Conservation (phyloP, 176 grass and related monocot genomes). For the Aegilops speltoides region DNA sequence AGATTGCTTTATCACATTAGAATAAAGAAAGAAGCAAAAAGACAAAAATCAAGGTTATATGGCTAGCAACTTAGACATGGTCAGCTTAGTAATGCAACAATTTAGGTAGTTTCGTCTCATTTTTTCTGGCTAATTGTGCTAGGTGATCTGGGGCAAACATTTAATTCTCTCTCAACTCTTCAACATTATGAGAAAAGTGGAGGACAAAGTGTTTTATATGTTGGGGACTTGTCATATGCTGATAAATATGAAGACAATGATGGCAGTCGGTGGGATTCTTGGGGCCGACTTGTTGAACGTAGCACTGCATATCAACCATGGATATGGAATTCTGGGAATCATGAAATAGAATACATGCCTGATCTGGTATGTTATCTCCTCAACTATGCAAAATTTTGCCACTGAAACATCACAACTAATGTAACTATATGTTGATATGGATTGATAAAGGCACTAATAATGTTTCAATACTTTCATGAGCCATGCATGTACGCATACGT, state of each 20-base stretch:
- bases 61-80: background rate
- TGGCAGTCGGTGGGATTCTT: constrained; percentile 87
- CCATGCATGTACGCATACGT: background rate
- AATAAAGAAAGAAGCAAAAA: background rate
- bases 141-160: constrained; percentile 98
- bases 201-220: constrained; percentile 74
- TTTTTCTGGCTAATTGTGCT: constrained; percentile 16
- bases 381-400: background rate
- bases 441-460: background rate
- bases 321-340: constrained; percentile 88
- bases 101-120: background rate
- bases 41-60: background rate
- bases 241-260: constrained; percentile 85
- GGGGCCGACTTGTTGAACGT: constrained; percentile 67
- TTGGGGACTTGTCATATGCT: constrained; percentile 93
- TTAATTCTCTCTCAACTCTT: constrained; percentile 93
- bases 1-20: background rate
- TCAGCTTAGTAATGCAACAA: background rate
- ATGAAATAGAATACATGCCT: constrained; percentile 92
- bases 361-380: constrained; percentile 59
- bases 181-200: constrained; percentile 80
- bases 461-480: background rate
- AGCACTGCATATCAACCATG: constrained; percentile 89
- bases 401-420: background rate
- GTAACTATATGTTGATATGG: background rate